Conservation (phyloP, 1,284 basidiomycete species). For the Afroboletus lepidellus region DNA sequence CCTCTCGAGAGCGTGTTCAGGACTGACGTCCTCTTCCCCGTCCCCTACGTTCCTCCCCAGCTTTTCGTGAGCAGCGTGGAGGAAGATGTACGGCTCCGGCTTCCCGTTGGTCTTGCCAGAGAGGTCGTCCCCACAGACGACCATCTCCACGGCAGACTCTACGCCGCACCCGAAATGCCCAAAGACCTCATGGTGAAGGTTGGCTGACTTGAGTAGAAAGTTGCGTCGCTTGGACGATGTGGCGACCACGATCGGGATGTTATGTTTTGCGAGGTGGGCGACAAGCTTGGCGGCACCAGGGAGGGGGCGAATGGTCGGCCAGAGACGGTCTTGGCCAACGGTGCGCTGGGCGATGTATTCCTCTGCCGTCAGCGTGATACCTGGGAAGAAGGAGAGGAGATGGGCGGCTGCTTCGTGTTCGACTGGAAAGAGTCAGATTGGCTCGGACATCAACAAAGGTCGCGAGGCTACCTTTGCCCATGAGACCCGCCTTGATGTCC, state of each 20-base stretch:
- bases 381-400: slow-evolving; percentile 73
- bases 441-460: not conserved
- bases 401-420: slow-evolving; percentile 61
- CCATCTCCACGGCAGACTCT: slow-evolving; percentile 40
- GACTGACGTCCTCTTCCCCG: slow-evolving; percentile 38
- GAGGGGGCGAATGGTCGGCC: slow-evolving; percentile 65
- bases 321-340: slow-evolving; percentile 55
- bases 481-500: slow-evolving; percentile 79
- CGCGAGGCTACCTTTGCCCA: slow-evolving; percentile 75
- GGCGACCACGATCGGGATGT: slow-evolving; percentile 73
- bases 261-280: slow-evolving; percentile 59
- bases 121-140: slow-evolving; percentile 69
- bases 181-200: slow-evolving; percentile 57
- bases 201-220: slow-evolving; percentile 61
- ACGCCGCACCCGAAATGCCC: slow-evolving; percentile 27
- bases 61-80: slow-evolving; percentile 59
- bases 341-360: slow-evolving; percentile 58
- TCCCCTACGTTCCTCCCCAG: slow-evolving; percentile 57
- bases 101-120: slow-evolving; percentile 52
- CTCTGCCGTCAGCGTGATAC: slow-evolving; percentile 58
- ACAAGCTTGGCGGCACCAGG: slow-evolving; percentile 69
- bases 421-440: slow-evolving; percentile 40
- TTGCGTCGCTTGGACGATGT: slow-evolving; percentile 68
- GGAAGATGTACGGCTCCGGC: slow-evolving; percentile 74
- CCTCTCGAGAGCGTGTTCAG: slow-evolving; percentile 48